phyloP scores from a whole-genome alignment of 257 asterid genomes.

The Fraxinus americana region DNA sequence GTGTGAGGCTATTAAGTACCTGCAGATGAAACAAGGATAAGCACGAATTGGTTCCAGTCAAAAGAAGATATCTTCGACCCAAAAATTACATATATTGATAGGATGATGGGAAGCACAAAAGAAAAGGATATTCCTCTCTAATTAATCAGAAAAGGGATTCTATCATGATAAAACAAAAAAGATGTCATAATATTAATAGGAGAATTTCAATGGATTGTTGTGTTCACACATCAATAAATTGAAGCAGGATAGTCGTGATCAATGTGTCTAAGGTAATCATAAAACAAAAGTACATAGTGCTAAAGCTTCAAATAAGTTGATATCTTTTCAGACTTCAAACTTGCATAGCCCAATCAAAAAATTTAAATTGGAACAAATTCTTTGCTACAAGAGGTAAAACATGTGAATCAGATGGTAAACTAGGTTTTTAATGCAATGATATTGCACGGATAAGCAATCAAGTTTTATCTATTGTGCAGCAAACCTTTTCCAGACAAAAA shows the following conservation, averaged over 20 bases:
- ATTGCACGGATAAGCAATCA: neutral
- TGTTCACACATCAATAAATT: neutral
- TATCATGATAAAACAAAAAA: conserved; percentile 1
- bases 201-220: neutral
- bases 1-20: conserved; percentile 94
- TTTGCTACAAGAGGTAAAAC: neutral
- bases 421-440: neutral
- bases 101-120: conserved; percentile 5
- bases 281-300: neutral
- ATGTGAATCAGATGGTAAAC: neutral
- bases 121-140: neutral
- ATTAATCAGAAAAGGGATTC: neutral
- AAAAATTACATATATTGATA: neutral
- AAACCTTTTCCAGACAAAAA: neutral
- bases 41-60: neutral
- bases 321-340: neutral
- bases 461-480: neutral
- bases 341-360: neutral
- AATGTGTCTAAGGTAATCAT: neutral
- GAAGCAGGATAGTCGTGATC: neutral
- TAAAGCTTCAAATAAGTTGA: neutral
- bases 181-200: neutral
- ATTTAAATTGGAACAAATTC: neutral
- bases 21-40: conserved; percentile 30
- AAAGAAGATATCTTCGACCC: neutral